These are phyloP conservation scores for Inosperma sp. DNA, from an alignment of 768 basidiomycete genomes.

Conservation along the genomic window DNA sequence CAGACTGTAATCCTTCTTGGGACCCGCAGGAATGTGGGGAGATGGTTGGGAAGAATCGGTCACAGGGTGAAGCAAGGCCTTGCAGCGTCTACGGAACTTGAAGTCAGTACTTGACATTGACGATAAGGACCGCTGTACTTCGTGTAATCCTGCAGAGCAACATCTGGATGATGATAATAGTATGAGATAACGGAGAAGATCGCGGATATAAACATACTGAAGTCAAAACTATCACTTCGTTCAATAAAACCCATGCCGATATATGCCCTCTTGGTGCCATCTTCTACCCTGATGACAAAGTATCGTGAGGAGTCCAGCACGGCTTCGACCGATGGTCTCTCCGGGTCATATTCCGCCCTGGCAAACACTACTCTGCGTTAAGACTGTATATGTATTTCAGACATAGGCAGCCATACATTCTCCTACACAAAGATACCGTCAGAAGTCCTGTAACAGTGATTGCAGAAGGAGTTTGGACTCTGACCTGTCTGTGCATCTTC, in stretches of 20 bases:
- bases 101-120: constrained; percentile 5
- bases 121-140: constrained; percentile 44
- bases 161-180: constrained; percentile 45
- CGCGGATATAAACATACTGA: constrained; percentile 55
- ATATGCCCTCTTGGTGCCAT: constrained; percentile 81
- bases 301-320: constrained; percentile 94
- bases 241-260: constrained; percentile 93
- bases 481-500: constrained; percentile 79
- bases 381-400: constrained; percentile 8
- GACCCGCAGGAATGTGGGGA: constrained; percentile 68
- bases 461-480: constrained; percentile 17
- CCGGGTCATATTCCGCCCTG: constrained; percentile 72
- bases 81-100: constrained; percentile 46
- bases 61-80: constrained; percentile 56
- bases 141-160: constrained; percentile 80
- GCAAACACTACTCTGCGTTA: constrained; percentile 67
- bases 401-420: constrained; percentile 51
- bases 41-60: constrained; percentile 44
- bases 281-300: constrained; percentile 90
- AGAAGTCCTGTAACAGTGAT: constrained; percentile 4
- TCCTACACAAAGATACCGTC: constrained; percentile 30
- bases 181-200: neutral
- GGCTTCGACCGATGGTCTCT: constrained; percentile 85
- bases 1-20: constrained; percentile 90
- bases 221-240: constrained; percentile 85